A percentile compares a stretch with the other conserved stretches of the same genome.
These are phyloP conservation scores for Saussurea involucrata DNA, from an alignment of 129 eudicot species.

Conservation along the genomic window DNA sequence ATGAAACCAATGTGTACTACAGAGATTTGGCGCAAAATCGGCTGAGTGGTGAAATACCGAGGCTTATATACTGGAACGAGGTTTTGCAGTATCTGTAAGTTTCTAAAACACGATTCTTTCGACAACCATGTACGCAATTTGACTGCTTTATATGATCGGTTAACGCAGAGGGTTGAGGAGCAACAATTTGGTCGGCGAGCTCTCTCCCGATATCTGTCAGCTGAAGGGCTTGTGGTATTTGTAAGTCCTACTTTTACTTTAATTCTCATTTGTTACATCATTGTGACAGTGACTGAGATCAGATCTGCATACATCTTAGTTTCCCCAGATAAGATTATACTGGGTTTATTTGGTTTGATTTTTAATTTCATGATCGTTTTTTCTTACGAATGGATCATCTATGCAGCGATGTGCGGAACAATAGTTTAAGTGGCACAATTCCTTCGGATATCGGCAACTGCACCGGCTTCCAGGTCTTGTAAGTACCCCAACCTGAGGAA, in stretches of 20 bases:
- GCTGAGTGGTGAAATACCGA: constrained; percentile 90
- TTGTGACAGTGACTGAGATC: neutral
- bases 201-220: constrained; percentile 94
- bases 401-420: constrained; percentile 89
- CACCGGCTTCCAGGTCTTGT: constrained; percentile 97
- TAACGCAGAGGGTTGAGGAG: constrained; percentile 73
- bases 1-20: neutral
- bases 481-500: constrained; percentile 32
- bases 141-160: neutral
- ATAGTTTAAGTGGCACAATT: constrained; percentile 85
- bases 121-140: neutral
- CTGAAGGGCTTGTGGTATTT: constrained; percentile 98
- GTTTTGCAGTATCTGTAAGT: constrained; percentile 92
- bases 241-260: constrained; percentile 47
- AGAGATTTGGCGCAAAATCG: constrained; percentile 95
- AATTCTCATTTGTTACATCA: neutral
- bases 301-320: neutral
- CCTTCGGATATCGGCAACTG: constrained; percentile 89
- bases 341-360: neutral
- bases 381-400: neutral
- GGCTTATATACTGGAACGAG: constrained; percentile 97
- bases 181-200: constrained; percentile 70
- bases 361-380: neutral
- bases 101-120: neutral
- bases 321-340: neutral